Evolutionary conservation across 495 filamentous ascomycete species (phyloP), one percentile per base, ranked within the genome.

Genomic region (Penicillium diatomitis): DNA sequence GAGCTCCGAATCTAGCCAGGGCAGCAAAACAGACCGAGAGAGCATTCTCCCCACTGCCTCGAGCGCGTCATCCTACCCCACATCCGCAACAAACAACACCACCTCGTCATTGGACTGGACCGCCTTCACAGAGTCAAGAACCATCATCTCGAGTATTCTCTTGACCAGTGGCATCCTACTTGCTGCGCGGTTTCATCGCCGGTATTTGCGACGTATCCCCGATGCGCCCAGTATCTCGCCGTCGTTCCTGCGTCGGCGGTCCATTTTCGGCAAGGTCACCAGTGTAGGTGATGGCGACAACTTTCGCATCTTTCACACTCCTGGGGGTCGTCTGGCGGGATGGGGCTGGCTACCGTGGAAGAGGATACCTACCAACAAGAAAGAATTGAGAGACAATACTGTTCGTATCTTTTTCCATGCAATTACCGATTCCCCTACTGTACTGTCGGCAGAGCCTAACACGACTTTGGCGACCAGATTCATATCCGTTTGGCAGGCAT

Each of bases 241-340:
- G 2, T 69, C 62, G 6, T 75, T 66, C 45, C 86, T 88, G 57
- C 82, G 87, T 12, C 78, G 69, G 44, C 76, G 88, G 50, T 87
- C 78, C 45, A 54, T 97, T 43, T 83, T 91, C 54, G 92, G 92
- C 6, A 76, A 72, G 47, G 92, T 96, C 3, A 96, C 92, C 30
- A 90, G 86, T 52, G 92, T 98, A 28, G 94, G 94, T 42, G 92
- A 98, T 72, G 94, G 88, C 0, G 92, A 98, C 61, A 89, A 89
- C 53, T 96, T 98, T 63, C 81, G 89, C 44, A 64, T 98, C 6
- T 98, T 85, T 63, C 92, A 98, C 66, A 96, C 89, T 0, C 92
- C 92, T 0, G 92, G 94, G 8, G 92, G 92, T 8, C 72, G 87
- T 41, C 59, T 91, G 12, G 74, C 83, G 8, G 92, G 92, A 43